Evolutionary conservation across 257 asterid genomes (phyloP).

Genomic region (Solanum lycopersicoides): DNA sequence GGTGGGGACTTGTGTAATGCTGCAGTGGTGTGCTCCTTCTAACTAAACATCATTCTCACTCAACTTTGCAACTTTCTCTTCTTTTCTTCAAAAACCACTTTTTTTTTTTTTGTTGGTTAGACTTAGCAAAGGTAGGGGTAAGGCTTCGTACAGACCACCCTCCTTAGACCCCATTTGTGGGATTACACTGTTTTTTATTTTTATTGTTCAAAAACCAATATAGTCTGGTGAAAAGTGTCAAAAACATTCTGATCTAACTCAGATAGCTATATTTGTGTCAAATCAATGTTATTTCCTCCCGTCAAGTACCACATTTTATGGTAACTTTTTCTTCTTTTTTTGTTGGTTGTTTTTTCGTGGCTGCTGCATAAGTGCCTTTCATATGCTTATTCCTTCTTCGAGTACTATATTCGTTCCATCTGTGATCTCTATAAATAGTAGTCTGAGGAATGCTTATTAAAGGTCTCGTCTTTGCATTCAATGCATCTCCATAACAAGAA

Average conservation of each 20-base stretch:
- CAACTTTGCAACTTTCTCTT: not conserved
- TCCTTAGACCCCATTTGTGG: not conserved
- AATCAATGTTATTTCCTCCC: not conserved
- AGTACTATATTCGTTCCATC: not conserved
- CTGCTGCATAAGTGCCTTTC: not conserved
- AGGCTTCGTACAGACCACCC: not conserved
- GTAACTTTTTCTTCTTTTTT: not conserved
- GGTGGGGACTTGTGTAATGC: not conserved
- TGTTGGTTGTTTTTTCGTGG: not conserved
- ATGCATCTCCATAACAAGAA: not conserved
- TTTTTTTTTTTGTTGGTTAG: not conserved
- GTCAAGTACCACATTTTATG: not conserved
- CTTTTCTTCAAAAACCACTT: not conserved
- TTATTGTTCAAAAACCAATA: not conserved
- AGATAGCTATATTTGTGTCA: not conserved
- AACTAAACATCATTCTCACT: not conserved
- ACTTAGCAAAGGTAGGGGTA: not conserved
- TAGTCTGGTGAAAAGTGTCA: not conserved
- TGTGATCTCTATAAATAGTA: not conserved
- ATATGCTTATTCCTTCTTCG: not conserved
- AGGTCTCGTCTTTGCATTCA: not conserved
- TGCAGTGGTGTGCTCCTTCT: not conserved
- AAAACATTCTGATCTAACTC: not conserved
- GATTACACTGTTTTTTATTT: not conserved
- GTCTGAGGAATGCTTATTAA: not conserved